These are phyloP conservation scores for Arthrinium puccinioides DNA, from an alignment of 2,329 filamentous ascomycete genomes.

Conservation along the genomic window DNA sequence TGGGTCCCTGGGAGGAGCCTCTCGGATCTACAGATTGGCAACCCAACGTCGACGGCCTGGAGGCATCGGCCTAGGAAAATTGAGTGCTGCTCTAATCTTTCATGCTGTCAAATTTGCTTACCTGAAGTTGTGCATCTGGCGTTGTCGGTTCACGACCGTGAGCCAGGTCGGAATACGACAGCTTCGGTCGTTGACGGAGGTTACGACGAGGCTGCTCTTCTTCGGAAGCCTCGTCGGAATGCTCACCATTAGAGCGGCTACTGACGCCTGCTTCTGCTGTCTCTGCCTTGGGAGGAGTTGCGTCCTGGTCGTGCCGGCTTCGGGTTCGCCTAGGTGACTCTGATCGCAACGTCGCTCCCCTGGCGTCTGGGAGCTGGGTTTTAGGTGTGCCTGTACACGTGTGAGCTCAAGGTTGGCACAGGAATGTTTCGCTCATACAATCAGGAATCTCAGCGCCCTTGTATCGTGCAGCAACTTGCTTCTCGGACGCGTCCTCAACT, in stretches of 20 bases:
- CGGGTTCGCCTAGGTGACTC: slow-evolving; percentile 1
- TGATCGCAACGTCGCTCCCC: background rate
- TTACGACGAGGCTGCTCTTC: background rate
- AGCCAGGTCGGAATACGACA: background rate
- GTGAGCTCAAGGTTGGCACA: too few species aligned
- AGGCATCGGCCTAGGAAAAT: too few species aligned
- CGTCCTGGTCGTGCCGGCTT: background rate
- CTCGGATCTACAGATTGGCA: background rate
- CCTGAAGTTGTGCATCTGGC: background rate
- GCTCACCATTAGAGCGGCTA: too few species aligned
- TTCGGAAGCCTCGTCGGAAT: too few species aligned
- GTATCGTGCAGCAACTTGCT: background rate
- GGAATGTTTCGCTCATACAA: background rate
- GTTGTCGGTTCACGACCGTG: background rate
- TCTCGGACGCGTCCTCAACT: slow-evolving; percentile 3
- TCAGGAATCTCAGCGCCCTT: background rate
- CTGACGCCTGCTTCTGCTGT: background rate
- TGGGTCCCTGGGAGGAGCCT: too few species aligned
- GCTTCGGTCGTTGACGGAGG: background rate
- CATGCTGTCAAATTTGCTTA: background rate
- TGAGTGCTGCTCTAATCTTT: too few species aligned
- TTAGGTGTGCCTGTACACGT: background rate
- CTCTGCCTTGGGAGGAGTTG: background rate
- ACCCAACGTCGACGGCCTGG: background rate
- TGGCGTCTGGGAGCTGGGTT: background rate